phyloP scores from a whole-genome alignment of 2,329 filamentous ascomycete species.

The Aspergillus quadricinctus region DNA sequence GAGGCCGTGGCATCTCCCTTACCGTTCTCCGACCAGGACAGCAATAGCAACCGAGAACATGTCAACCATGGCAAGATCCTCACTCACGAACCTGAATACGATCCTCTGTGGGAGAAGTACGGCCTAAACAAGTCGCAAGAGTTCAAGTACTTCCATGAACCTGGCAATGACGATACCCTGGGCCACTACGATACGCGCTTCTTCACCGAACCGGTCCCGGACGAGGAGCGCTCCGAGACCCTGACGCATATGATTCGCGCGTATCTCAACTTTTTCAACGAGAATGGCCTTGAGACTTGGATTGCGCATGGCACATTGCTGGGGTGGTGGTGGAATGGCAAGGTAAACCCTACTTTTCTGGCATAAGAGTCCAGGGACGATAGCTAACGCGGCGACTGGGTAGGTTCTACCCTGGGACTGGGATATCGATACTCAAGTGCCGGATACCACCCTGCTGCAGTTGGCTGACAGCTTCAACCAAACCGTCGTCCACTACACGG shows the following conservation, averaged over 20 bases:
- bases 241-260: constrained; percentile 68
- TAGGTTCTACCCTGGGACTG: constrained; percentile 78
- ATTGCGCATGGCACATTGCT: constrained; percentile 79
- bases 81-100: constrained; percentile 4
- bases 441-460: constrained; percentile 60
- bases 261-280: constrained; percentile 64
- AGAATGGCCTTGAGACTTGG: constrained; percentile 72
- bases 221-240: constrained; percentile 62
- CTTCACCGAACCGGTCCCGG: constrained; percentile 60
- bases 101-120: constrained; percentile 21
- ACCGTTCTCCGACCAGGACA: neutral
- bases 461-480: constrained; percentile 65
- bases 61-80: constrained; percentile 10
- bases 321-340: constrained; percentile 84
- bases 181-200: constrained; percentile 72
- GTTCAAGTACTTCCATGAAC: constrained; percentile 63
- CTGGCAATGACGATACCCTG: constrained; percentile 55
- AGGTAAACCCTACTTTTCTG: constrained; percentile 33
- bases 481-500: constrained; percentile 52
- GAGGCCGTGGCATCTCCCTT: constrained; percentile 14
- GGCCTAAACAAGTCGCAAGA: constrained; percentile 29
- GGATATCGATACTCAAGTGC: constrained; percentile 78
- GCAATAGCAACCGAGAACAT: neutral
- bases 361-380: neutral
- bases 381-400: neutral